A percentile compares a stretch with the other conserved stretches of the same genome.
Evolutionary conservation across 441 rosid genomes (phyloP).

Genomic region (Jatropha podagrica): DNA sequence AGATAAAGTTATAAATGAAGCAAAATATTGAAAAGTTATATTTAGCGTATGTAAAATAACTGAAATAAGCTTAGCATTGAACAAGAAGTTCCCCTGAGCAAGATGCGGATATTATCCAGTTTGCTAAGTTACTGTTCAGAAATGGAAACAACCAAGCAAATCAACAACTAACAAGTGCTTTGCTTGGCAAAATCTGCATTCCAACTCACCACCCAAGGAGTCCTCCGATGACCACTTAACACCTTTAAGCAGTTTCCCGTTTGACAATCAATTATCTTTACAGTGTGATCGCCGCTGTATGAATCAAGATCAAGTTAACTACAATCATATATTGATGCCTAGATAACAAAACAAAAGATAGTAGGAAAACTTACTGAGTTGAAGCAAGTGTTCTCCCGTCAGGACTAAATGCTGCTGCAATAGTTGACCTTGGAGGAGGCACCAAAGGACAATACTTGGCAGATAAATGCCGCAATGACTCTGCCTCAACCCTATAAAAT

Average conservation of each 20-base stretch:
- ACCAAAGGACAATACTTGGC: constrained; percentile 72
- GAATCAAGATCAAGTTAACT: constrained; percentile 12
- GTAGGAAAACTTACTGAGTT: constrained; percentile 59
- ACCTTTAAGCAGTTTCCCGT: constrained; percentile 80
- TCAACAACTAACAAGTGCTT: constrained; percentile 2
- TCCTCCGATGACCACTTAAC: constrained; percentile 78
- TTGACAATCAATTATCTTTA: constrained; percentile 82
- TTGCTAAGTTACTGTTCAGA: neutral
- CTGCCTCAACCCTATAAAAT: constrained; percentile 74
- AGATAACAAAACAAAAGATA: neutral
- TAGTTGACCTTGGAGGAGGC: constrained; percentile 89
- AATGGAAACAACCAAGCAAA: neutral
- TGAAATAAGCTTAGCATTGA: neutral
- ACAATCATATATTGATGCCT: constrained; percentile 6
- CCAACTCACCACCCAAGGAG: constrained; percentile 96
- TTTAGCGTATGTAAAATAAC: neutral
- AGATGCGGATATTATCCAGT: neutral
- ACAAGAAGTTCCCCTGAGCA: neutral
- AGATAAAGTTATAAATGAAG: neutral
- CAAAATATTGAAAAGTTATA: neutral
- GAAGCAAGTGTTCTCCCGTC: constrained; percentile 88
- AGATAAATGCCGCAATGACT: constrained; percentile 69
- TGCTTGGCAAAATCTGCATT: constrained; percentile 5
- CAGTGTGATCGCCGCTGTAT: constrained; percentile 93
- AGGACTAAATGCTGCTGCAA: constrained; percentile 91